phyloP scores from a whole-genome alignment of 176 grass and related monocot genomes.

The Avena insularis region DNA sequence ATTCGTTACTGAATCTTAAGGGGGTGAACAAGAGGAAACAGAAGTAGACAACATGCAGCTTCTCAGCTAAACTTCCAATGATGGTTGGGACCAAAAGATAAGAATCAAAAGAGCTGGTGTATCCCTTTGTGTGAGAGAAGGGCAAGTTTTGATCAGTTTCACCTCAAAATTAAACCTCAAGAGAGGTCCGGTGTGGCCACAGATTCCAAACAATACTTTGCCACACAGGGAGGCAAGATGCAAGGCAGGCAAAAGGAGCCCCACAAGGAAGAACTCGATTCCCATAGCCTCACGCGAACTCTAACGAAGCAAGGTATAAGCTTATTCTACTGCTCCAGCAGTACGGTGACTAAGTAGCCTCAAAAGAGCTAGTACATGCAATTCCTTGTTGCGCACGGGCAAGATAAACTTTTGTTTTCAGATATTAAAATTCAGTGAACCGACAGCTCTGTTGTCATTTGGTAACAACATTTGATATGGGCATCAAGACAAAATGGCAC shows the following conservation, averaged over 20 bases:
- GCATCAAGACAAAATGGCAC: slow-evolving; percentile 15
- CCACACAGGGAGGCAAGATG: slow-evolving; percentile 24
- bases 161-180: neutral
- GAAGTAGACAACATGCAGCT: no score
- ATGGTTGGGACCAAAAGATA: neutral
- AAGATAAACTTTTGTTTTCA: slow-evolving; percentile 3
- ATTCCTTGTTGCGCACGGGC: neutral
- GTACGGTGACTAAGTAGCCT: no score
- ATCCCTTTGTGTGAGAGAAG: neutral
- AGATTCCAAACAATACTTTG: slow-evolving; percentile 12
- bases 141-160: neutral
- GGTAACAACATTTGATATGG: slow-evolving; percentile 19
- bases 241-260: neutral
- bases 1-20: neutral
- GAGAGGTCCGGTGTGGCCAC: neutral
- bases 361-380: neutral
- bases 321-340: neutral
- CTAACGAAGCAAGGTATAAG: slow-evolving; percentile 47
- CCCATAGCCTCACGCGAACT: slow-evolving; percentile 10
- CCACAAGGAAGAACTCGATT: slow-evolving; percentile 26
- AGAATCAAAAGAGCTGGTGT: neutral
- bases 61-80: neutral
- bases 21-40: no score
- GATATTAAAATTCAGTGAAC: neutral
- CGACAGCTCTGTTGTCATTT: slow-evolving; percentile 24